Conservation (phyloP, 202 grass and related monocot genomes). For the Schoenoplectus tabernaemontani region DNA sequence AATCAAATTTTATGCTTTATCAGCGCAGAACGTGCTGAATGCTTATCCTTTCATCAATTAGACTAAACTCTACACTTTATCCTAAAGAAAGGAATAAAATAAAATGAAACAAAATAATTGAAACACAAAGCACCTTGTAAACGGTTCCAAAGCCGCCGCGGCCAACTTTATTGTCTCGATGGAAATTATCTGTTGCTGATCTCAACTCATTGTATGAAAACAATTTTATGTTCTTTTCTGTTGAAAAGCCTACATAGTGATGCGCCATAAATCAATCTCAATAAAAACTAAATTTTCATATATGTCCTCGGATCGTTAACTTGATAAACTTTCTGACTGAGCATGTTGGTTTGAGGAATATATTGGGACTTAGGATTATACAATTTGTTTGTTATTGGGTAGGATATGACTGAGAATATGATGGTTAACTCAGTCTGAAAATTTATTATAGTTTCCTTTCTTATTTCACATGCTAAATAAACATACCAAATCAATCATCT, state of each 20-base stretch:
- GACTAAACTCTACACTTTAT: background rate
- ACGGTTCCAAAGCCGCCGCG: slow-evolving; percentile 83
- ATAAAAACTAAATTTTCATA: background rate
- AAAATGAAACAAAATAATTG: slow-evolving; percentile 14
- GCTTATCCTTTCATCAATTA: background rate
- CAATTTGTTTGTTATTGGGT: background rate
- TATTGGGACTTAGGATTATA: background rate
- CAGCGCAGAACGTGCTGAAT: background rate
- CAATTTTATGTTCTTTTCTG: slow-evolving; percentile 68
- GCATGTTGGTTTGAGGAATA: background rate
- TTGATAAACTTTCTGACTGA: background rate
- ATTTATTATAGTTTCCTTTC: too few relatives aligned
- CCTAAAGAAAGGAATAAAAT: background rate
- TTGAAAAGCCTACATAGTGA: slow-evolving; percentile 53
- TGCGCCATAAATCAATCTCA: background rate
- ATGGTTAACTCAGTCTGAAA: background rate
- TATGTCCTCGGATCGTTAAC: background rate
- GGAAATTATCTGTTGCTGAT: slow-evolving; percentile 78
- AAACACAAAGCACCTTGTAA: slow-evolving; percentile 53
- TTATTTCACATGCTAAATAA: too few relatives aligned
- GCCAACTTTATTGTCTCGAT: slow-evolving; percentile 58
- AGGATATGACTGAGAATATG: background rate
- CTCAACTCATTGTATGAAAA: slow-evolving; percentile 74
- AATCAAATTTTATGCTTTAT: background rate
- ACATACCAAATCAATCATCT: background rate